A percentile compares a stretch with the other conserved stretches of the same genome.
Conservation (phyloP, 371 early-diverging fungal species). For the Circinella minor region DNA sequence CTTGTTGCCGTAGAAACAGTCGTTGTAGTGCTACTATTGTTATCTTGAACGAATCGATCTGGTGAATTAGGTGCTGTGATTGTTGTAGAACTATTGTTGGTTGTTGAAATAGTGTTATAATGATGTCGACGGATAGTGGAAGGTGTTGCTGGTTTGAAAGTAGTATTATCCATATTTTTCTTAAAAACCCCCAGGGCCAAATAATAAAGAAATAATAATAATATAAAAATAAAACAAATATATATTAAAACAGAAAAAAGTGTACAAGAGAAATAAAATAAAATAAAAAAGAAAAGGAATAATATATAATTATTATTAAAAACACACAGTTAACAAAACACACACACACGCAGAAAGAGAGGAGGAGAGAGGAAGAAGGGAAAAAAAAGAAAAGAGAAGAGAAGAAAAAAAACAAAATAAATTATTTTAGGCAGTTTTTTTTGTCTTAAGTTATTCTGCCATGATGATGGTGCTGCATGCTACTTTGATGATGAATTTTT, state of each 20-base stretch:
- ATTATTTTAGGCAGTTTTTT: background rate
- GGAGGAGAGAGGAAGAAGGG: background rate
- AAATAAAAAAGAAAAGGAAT: no score
- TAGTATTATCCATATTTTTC: no score
- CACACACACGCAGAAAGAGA: background rate
- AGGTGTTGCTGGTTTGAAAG: no score
- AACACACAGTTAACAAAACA: background rate
- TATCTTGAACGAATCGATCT: background rate
- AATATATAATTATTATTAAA: background rate
- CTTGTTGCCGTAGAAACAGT: background rate
- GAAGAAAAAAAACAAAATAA: background rate
- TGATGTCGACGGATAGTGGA: no score
- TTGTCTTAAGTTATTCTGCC: background rate
- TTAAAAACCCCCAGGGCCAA: no score
- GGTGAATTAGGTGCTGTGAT: constrained; percentile 1
- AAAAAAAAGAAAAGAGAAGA: background rate
- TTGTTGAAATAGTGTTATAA: background rate
- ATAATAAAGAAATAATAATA: no score
- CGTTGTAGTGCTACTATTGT: background rate
- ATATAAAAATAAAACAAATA: no score
- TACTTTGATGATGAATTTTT: no score
- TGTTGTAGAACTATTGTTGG: background rate
- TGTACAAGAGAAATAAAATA: no score
- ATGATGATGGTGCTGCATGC: background rate
- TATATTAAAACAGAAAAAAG: no score